These are phyloP conservation scores for Pichia rugopelliculosa DNA, from an alignment of 805 yeast genomes.

Conservation along the genomic window DNA sequence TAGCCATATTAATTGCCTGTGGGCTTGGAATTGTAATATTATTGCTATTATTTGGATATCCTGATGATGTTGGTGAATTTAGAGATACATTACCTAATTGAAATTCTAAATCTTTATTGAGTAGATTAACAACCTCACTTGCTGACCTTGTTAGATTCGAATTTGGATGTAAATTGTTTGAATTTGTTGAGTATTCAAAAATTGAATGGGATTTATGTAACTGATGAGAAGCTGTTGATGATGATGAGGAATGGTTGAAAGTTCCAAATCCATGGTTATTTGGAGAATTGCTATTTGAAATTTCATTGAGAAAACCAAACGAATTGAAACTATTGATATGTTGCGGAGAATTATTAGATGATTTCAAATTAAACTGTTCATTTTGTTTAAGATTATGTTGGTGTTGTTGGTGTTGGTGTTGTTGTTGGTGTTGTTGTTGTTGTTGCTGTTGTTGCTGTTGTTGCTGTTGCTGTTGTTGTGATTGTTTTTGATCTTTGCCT, in stretches of 20 bases:
- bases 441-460: slow-evolving; percentile 6
- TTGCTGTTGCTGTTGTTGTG: slow-evolving; percentile 5
- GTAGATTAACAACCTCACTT: slow-evolving; percentile 7
- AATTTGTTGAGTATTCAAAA: not conserved
- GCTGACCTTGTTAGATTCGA: not conserved
- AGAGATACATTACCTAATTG: slow-evolving; percentile 13
- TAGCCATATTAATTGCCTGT: slow-evolving; percentile 8
- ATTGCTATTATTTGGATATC: not conserved
- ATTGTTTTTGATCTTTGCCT: slow-evolving; percentile 1
- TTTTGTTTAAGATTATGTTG: not conserved
- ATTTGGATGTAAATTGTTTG: not conserved
- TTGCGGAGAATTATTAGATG: slow-evolving; percentile 6
- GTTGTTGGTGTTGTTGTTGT: slow-evolving; percentile 1
- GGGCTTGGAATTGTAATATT: slow-evolving; percentile 4
- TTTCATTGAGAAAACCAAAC: slow-evolving; percentile 1
- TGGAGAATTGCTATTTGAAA: not conserved
- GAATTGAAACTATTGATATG: slow-evolving; percentile 4
- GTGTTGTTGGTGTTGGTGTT: slow-evolving; percentile 8
- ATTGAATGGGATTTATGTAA: not conserved
- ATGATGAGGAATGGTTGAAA: not conserved
- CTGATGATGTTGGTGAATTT: not conserved
- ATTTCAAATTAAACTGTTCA: not conserved
- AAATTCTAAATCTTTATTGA: slow-evolving; percentile 16
- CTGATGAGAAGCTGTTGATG: not conserved
- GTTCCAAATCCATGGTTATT: not conserved